Evolutionary conservation across 306 rosid genomes (phyloP), one percentile per base, ranked within the genome.

Genomic region (Cucumis melo): DNA sequence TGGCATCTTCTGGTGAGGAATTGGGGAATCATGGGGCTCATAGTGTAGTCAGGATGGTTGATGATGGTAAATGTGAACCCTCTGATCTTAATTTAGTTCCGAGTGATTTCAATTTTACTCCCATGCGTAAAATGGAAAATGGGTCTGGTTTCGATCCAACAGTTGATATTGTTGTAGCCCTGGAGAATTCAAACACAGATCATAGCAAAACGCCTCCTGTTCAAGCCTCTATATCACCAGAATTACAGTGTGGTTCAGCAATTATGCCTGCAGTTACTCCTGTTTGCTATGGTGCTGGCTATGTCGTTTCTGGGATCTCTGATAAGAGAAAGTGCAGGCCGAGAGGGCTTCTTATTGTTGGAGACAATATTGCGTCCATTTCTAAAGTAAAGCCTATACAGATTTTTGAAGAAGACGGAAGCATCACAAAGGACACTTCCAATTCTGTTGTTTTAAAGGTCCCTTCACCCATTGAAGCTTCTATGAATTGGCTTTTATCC

Each of bases 271-370:
- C 86, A 6, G 48, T 83, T 5, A 85, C 93, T 1, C 89, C 90
- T 57, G 85, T 90, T 73, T 88, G 96, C 82, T 93, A 89, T 86
- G 96, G 84, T 53, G 96, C 97, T 48, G 97, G 98, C 14, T 84
- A 88, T 79, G 82, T 91, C 21, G 87, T 91, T 74, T 93, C 97
- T 44, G 96, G 98, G 63, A 85, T 90, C 73, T 64, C 87, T 71
- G 96, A 91, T 81, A 91, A 85, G 85, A 87, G 98, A 83, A 93
- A 93, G 70, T 93, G 98, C 80, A 90, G 86, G 81, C 91, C 96
- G 23, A 88, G 87, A 81, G 98, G 98, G 42, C 81, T 89, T 81
- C 96, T 93, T 58, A 79, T 83, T 54, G 87, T 88, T 3, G 92
- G 85, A 66, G 90, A 84, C 39, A 86, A 82, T 63, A 66, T 54